A percentile compares a stretch with the other conserved stretches of the same genome.
Conservation (phyloP, 768 basidiomycete genomes). For the Leccinellum albellum region DNA sequence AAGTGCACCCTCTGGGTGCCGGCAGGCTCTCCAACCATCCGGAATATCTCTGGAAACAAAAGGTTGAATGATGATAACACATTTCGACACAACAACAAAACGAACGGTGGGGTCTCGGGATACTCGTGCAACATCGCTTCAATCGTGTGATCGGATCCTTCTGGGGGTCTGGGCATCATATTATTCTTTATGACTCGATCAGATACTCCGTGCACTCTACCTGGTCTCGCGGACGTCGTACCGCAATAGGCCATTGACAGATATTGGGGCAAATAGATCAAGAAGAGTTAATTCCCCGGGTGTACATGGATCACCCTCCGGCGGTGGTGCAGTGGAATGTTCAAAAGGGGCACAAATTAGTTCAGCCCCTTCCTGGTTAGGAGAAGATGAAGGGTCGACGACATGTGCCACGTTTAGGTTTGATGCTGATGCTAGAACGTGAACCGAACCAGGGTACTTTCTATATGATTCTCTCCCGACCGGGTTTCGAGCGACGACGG, state of each 20-base stretch:
- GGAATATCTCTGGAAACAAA: conserved; percentile 15
- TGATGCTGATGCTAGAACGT: conserved; percentile 2
- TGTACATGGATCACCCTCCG: not conserved
- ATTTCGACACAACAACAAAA: not conserved
- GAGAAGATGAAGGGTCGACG: not conserved
- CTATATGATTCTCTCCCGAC: conserved; percentile 19
- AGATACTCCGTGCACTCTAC: not conserved
- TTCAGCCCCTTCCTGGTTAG: not conserved
- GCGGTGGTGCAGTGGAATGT: not conserved
- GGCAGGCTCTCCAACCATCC: conserved; percentile 41
- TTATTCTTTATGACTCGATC: not conserved
- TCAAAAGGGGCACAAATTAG: not conserved
- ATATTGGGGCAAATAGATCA: conserved; percentile 10
- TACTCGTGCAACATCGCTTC: conserved; percentile 16
- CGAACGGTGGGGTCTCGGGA: conserved; percentile 9
- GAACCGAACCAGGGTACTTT: conserved; percentile 12
- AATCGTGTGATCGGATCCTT: conserved; percentile 1
- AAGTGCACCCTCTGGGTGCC: conserved; percentile 36
- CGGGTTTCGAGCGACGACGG: conserved; percentile 4
- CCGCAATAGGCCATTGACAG: conserved; percentile 2
- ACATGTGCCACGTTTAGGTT: not conserved
- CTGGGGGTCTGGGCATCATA: not conserved
- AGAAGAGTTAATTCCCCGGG: not conserved
- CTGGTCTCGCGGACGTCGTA: not conserved
- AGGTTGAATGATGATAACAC: not conserved